Evolutionary conservation across 2,329 filamentous ascomycete genomes (phyloP), one percentile per base, ranked within the genome.

Genomic region (Apiospora hydei): DNA sequence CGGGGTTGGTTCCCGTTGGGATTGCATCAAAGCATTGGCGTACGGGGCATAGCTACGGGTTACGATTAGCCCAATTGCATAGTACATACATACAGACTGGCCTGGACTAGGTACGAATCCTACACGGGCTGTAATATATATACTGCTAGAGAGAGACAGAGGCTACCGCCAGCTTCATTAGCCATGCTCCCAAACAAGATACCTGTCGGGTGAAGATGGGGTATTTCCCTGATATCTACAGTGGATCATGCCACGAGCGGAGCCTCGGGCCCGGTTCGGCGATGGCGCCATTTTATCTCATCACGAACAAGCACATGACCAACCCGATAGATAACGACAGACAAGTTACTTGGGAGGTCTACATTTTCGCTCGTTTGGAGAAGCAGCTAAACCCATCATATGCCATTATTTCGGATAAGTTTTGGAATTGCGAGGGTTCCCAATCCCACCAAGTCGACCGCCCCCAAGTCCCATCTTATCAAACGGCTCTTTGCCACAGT

Each of bases 1-100:
- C 24, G 4, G 8, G 18, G 26, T 64, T 6, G 57, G 34, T n/a
- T 41, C 57, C 57, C 57, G 41, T 64, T 64, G 41, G 66, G 66
- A 47, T 68, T 68, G 66, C 66, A 68, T 68, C 41, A 46, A 47
- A 47, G 41, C 66, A 68, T 47, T 46, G 66, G 66, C 66, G 66
- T 68, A 44, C 26, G 66, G 66, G 66, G 57, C 57, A 64, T 64
- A 13, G 34, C 57, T 64, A 64, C 21, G 34, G 34, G 57, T 64
- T 41, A 64, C 57, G 57, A 41, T 64, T 64, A 41, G 41, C 57
- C 57, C 57, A 41, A 64, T 64, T 64, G 57, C 30, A 64, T 64
- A 64, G 57, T 64, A 64, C 57, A 64, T 64, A 64, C 57, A 64
- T 64, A 64, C 57, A 41, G 41, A 64, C 57, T 41, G 41, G 34